Conservation (phyloP, 352 stramenopile genomes). For the Phytophthora europaea region DNA sequence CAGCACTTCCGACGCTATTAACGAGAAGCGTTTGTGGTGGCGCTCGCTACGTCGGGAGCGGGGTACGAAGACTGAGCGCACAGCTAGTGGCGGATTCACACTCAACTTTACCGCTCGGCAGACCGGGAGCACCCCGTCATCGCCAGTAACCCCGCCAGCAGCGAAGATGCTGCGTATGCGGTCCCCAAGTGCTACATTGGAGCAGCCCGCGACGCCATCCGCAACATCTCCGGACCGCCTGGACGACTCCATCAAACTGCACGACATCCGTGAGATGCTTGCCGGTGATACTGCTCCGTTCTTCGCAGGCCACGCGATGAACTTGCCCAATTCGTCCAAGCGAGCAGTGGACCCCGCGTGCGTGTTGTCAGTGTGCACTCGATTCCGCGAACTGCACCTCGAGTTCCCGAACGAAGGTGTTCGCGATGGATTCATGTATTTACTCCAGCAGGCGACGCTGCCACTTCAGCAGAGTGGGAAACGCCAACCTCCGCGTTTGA, state of each 20-base stretch:
- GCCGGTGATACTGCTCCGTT: conserved; percentile 61
- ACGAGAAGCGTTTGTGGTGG: conserved; percentile 82
- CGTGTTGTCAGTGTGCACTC: conserved; percentile 69
- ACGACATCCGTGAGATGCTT: conserved; percentile 64
- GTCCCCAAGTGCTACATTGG: conserved; percentile 14
- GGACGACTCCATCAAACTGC: conserved; percentile 69
- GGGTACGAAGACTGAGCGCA: conserved; percentile 65
- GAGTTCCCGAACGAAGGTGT: conserved; percentile 75
- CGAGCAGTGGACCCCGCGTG: conserved; percentile 62
- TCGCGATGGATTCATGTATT: conserved; percentile 74
- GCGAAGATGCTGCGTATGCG: conserved; percentile 26
- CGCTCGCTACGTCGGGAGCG: conserved; percentile 70
- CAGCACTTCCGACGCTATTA: conserved; percentile 54
- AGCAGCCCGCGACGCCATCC: conserved; percentile 24
- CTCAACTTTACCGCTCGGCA: conserved; percentile 55
- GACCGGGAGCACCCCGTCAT: conserved; percentile 48
- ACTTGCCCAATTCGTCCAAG: conserved; percentile 56
- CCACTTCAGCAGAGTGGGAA: conserved; percentile 43
- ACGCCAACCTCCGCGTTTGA: conserved; percentile 24
- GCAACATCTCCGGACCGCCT: conserved; percentile 44
- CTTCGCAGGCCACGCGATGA: conserved; percentile 60
- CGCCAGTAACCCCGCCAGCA: conserved; percentile 28
- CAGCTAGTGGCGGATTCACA: conserved; percentile 68
- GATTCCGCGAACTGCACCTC: conserved; percentile 75
- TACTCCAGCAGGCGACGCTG: conserved; percentile 74